phyloP scores from a whole-genome alignment of 495 filamentous ascomycete species.

The Durotheca rogersii region DNA sequence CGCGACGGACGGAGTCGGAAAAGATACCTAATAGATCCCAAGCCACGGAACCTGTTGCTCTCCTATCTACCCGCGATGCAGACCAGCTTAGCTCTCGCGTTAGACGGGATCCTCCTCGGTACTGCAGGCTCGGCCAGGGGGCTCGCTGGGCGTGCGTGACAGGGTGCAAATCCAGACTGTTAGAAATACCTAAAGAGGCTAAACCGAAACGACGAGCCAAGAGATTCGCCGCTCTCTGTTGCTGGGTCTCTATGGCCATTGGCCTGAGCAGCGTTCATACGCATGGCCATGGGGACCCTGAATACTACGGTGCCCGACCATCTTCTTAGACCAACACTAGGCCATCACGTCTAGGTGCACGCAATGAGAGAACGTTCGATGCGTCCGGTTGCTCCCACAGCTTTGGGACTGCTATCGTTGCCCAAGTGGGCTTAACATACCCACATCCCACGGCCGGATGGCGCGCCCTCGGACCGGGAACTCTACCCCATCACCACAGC shows the following conservation, averaged over 20 bases:
- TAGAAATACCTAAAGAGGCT: slow-evolving; percentile 17
- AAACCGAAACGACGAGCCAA: slow-evolving; percentile 13
- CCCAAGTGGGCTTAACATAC: slow-evolving; percentile 13
- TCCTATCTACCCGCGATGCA: slow-evolving; percentile 3
- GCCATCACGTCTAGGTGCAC: neutral
- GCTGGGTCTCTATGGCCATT: neutral
- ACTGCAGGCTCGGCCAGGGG: slow-evolving; percentile 5
- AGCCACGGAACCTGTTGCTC: no score
- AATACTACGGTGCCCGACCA: neutral
- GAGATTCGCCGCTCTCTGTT: neutral
- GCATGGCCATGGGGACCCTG: slow-evolving; percentile 11
- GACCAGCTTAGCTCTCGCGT: slow-evolving; percentile 7
- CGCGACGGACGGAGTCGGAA: no score
- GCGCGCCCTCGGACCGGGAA: slow-evolving; percentile 1
- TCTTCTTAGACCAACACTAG: slow-evolving; percentile 9
- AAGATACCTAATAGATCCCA: no score
- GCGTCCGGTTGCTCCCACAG: neutral
- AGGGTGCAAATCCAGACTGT: slow-evolving; percentile 6
- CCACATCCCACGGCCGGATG: neutral
- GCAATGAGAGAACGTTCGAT: no score
- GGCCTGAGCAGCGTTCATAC: slow-evolving; percentile 10
- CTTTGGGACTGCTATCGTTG: slow-evolving; percentile 24
- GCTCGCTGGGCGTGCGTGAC: slow-evolving; percentile 1
- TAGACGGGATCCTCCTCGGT: slow-evolving; percentile 9
- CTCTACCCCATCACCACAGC: no score